Base-by-base conservation (phyloP, 148 eudicot genomes). In the Rhododendron molle region DNA sequence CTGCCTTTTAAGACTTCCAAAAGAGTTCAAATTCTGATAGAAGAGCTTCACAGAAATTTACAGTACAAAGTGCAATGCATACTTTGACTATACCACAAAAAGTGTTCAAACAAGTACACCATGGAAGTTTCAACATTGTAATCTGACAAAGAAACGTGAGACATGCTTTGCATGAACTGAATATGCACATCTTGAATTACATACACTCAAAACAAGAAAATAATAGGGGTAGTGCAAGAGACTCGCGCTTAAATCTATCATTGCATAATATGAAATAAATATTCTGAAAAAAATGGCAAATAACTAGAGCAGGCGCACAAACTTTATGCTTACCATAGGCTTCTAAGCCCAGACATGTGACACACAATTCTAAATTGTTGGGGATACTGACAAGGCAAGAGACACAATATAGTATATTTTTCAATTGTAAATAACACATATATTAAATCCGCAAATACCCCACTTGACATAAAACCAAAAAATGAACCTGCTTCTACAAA, bases 11-110 rank as follows among this genome's bases (percentile, higher is more conserved):
- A 65, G 85, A 83, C 85, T 71, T 65, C 30, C 46, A 12, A 83
- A 40, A 83, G 54, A 46, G 58, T 67, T 69, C 84, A 82, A n/a
- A 14, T 82, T 65, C 14, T 38, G 76, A 65, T 40, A 38, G 84
- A 26, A 58, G 44, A 80, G 69, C 40, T 81, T 56, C 49, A 5
- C 6, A 38, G 83, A 34, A 81, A 30, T 56, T 40, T 81, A 36
- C 32, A 81, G 23, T 36, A 5, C 26, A 12, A n/a, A n/a, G 18
- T 40, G 40, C 83, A 60, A 82, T n/a, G 73, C 52, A 40, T 62
- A 7, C 18, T 38, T 82, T 82, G 84, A 82, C 84, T 16, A 65
- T 43, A 65, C 20, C 76, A 30, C 38, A 13, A 71, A 71, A 71
- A 71, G 8, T 20, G 38, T 74, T 73, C 40, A 73, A 58, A 34